Base-by-base conservation (phyloP, 768 basidiomycete species). In the Tricholoma hemisulphureum region DNA sequence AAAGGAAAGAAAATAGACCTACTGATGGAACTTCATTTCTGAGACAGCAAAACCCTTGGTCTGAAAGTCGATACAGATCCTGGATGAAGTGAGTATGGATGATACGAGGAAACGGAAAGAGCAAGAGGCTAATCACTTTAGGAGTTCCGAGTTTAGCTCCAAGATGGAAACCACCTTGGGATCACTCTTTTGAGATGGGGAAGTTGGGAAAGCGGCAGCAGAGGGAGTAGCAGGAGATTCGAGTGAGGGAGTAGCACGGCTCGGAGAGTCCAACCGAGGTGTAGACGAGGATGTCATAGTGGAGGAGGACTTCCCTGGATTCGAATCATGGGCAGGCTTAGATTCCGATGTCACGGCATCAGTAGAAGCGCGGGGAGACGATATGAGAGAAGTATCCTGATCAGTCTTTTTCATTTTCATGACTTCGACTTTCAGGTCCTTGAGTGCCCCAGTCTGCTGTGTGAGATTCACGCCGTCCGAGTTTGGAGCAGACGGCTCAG, bases 131-230 rank as follows among this genome's bases (percentile, higher is more conserved):
- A n/a, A 80, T 34, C 55, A 91, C 90, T 81, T 86, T 57, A 91
- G 70, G 37, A 92, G 72, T 59, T 91, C 88, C 0, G 78, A 71
- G 61, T 91, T 91, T 31, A 91, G 73, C 56, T 88, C 85, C 41
- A 92, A 69, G 43, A 91, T 78, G 9, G 80, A 71, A 34, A 77
- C 73, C 34, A 85, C 85, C 71, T 87, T 90, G 29, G 81, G 62
- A 61, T 66, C 56, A 46, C 56, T 62, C 23, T 63, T 28, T 6
- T 58, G 51, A 20, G 64, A 41, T 2, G 63, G 58, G 2, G 62
- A 29, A 26, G 60, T 61, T 4, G 69, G 45, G 24, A 28, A 48
- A 8, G 10, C 63, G 14, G 60, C 51, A 59, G 65, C 31, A 52
- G 67, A 31, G 63, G 74, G 59, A 1, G 24, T 63, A 4, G 55